Evolutionary conservation across 2,329 filamentous ascomycete genomes (phyloP), one percentile per base, ranked within the genome.

Genomic region (Paecilomyces sp.): DNA sequence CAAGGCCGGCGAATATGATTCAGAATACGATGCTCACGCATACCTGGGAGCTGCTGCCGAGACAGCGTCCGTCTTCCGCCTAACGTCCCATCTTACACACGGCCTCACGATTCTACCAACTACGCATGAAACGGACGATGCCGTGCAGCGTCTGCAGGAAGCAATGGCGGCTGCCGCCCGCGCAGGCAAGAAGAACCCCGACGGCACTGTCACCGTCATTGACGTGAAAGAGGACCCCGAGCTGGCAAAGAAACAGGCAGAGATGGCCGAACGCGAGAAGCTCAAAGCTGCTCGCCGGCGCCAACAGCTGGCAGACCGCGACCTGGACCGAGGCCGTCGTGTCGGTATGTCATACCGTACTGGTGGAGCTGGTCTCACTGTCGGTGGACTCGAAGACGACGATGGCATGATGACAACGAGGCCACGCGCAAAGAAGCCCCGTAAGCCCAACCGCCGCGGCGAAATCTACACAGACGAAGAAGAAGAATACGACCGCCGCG

Each of bases 221-320:
- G 79, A 83, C 58, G 77, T 86, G 24, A 81, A 80, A 58, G 83
- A 85, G 64, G 86, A 89, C 65, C 86, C 86, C 1, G 86, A 88
- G 67, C 75, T 85, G 41, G 82, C 82, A 34, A 81, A 83, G 64
- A 80, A 80, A 64, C 78, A 81, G 64, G 86, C 86, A 11, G 86
- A 88, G 67, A 73, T 79, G 15, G 79, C 81, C 18, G 84, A 86
- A 68, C 83, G 82, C 58, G 83, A 87, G 67, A 83, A 82, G 61
- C 72, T 82, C 61, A 80, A 81, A 60, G 77, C 77, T 18, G 76
- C 80, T 54, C 82, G 83, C 57, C 81, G 81, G 60, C 76, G 78
- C 52, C 82, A 86, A 67, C 80, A 81, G 63, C 80, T 83, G 60
- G 79, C 80, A 61, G 78, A 82, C 56, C 79, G 83, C 15, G 82